Evolutionary conservation across 805 yeast genomes (phyloP).

Genomic region (Metschnikowia noctiluminum): DNA sequence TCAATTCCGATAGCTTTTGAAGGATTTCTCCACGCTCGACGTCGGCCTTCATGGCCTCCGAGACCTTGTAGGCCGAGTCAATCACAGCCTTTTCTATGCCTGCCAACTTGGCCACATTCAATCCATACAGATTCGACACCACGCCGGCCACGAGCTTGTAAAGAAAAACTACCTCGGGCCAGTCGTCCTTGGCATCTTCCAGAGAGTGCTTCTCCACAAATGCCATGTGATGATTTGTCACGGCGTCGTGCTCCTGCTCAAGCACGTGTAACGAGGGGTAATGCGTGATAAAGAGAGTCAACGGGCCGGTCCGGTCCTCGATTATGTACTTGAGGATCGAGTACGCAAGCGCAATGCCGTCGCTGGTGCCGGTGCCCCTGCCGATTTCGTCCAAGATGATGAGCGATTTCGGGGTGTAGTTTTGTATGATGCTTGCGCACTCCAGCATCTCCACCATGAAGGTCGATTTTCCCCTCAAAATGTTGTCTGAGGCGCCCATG

Average conservation of each 20-base stretch:
- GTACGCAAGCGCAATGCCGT: conserved; percentile 81
- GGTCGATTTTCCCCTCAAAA: conserved; percentile 74
- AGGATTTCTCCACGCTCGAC: conserved; percentile 20
- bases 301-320: conserved; percentile 36
- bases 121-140: conserved; percentile 66
- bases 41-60: conserved; percentile 29
- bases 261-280: conserved; percentile 63
- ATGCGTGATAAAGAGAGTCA: conserved; percentile 80
- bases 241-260: conserved; percentile 38
- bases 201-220: conserved; percentile 39
- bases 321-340: conserved; percentile 63
- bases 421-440: conserved; percentile 52
- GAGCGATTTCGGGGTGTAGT: conserved; percentile 54
- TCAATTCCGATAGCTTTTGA: conserved; percentile 1
- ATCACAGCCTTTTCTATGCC: conserved; percentile 50
- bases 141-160: conserved; percentile 38
- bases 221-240: conserved; percentile 72
- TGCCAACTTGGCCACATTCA: conserved; percentile 81
- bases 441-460: conserved; percentile 77
- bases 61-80: conserved; percentile 38
- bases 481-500: conserved; percentile 82
- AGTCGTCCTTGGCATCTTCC: conserved; percentile 23
- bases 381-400: conserved; percentile 76
- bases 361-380: conserved; percentile 69
- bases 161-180: conserved; percentile 38